Percentiles rank a stretch among this genome's conserved stretches.
These are phyloP conservation scores for Fusarium continuum DNA, from an alignment of 2,329 filamentous ascomycete species.

Conservation along the genomic window DNA sequence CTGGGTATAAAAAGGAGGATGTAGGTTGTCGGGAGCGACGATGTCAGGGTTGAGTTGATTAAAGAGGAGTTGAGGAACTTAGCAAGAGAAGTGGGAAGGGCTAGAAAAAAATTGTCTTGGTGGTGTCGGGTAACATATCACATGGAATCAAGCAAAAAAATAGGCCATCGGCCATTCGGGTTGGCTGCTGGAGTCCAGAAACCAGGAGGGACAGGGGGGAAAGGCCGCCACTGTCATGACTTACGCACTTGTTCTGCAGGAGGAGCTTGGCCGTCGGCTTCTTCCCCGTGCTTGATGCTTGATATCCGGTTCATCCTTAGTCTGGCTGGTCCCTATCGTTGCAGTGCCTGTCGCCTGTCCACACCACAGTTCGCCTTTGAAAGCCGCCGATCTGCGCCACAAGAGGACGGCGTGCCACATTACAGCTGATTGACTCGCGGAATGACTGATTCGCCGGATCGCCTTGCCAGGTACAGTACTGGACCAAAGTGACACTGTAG, in stretches of 20 bases:
- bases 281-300: constrained; percentile 24
- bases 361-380: too few relatives aligned
- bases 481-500: too few relatives aligned
- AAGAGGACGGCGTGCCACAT: background rate
- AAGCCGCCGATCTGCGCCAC: background rate
- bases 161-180: constrained; percentile 8
- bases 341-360: background rate
- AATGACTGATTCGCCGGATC: constrained; percentile 9
- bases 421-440: constrained; percentile 8
- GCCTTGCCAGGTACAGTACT: too few relatives aligned
- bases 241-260: constrained; percentile 19
- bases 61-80: constrained; percentile 34
- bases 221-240: constrained; percentile 30
- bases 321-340: background rate
- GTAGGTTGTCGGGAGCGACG: constrained; percentile 29
- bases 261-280: constrained; percentile 25
- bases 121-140: constrained; percentile 34
- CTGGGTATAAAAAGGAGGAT: constrained; percentile 16
- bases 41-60: constrained; percentile 31
- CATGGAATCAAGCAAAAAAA: constrained; percentile 37
- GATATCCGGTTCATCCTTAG: constrained; percentile 8
- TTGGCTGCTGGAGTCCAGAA: constrained; percentile 8
- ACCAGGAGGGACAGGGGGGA: background rate
- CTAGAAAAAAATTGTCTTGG: constrained; percentile 39
- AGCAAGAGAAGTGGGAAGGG: constrained; percentile 36